A percentile compares a stretch with the other conserved stretches of the same genome.
These are phyloP conservation scores for Penicillium verrucosum DNA, from an alignment of 2,329 filamentous ascomycete genomes.

Conservation along the genomic window DNA sequence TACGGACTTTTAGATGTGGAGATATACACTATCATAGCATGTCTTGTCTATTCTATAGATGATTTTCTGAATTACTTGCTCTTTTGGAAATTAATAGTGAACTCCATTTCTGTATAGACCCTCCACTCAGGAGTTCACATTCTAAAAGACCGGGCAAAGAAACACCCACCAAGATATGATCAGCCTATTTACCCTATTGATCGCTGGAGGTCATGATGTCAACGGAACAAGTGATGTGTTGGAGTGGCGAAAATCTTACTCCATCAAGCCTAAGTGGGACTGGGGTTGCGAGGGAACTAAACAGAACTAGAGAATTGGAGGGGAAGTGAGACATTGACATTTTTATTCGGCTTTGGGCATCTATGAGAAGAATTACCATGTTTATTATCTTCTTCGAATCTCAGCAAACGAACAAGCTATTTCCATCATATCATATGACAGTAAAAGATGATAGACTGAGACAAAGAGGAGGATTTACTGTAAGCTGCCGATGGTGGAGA, in stretches of 20 bases:
- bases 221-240: neutral
- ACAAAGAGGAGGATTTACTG: neutral
- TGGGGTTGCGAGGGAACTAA: conserved; percentile 3
- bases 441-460: neutral
- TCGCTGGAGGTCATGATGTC: conserved; percentile 3
- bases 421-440: neutral
- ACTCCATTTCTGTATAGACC: neutral
- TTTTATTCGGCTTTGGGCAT: neutral
- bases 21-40: neutral
- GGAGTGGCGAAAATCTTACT: conserved; percentile 4
- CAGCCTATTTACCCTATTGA: neutral
- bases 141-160: neutral
- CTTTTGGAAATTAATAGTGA: neutral
- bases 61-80: neutral
- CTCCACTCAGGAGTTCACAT: neutral
- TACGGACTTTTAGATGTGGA: neutral
- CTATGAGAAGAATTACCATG: neutral
- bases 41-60: neutral
- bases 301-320: conserved; percentile 5
- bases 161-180: neutral
- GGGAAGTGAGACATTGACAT: conserved; percentile 15
- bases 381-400: neutral
- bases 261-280: neutral
- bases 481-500: neutral
- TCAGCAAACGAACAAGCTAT: neutral